phyloP scores from a whole-genome alignment of 495 filamentous ascomycete genomes.

The Sabuloglossum arenarium region DNA sequence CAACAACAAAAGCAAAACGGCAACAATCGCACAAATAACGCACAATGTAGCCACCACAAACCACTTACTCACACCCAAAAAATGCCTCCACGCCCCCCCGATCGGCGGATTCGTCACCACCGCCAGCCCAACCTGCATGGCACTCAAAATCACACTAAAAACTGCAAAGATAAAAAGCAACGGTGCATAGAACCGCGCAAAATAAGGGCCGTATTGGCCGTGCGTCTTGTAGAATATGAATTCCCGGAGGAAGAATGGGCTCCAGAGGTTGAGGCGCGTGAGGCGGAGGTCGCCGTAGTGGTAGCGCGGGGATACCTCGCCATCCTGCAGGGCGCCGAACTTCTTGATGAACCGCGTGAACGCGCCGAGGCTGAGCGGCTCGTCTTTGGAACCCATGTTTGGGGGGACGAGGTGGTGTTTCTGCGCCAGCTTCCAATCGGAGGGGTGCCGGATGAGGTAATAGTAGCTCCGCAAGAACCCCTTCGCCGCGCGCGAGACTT shows the following conservation, averaged over 20 bases:
- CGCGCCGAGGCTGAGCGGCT: too few species aligned
- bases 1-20: too few species aligned
- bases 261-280: constrained; percentile 15
- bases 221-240: constrained; percentile 12
- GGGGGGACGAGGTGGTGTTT: constrained; percentile 13
- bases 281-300: constrained; percentile 22
- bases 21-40: too few species aligned
- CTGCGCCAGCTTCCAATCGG: constrained; percentile 21
- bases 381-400: too few species aligned
- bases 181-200: constrained; percentile 14
- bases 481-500: constrained; percentile 9
- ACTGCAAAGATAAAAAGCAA: constrained; percentile 18
- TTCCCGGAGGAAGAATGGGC: constrained; percentile 5
- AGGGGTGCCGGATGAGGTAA: constrained; percentile 17
- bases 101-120: too few species aligned
- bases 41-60: too few species aligned
- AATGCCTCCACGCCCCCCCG: too few species aligned
- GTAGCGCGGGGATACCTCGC: constrained; percentile 14
- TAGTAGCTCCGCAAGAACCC: constrained; percentile 23
- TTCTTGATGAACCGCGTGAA: constrained; percentile 8
- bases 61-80: too few species aligned
- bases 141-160: constrained; percentile 13
- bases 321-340: constrained; percentile 6
- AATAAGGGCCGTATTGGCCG: constrained; percentile 13
- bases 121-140: constrained; percentile 16